A percentile compares a stretch with the other conserved stretches of the same genome.
These are phyloP conservation scores for Sugiyamaella boreocaroliniensis DNA, from an alignment of 805 yeast genomes.

Conservation along the genomic window DNA sequence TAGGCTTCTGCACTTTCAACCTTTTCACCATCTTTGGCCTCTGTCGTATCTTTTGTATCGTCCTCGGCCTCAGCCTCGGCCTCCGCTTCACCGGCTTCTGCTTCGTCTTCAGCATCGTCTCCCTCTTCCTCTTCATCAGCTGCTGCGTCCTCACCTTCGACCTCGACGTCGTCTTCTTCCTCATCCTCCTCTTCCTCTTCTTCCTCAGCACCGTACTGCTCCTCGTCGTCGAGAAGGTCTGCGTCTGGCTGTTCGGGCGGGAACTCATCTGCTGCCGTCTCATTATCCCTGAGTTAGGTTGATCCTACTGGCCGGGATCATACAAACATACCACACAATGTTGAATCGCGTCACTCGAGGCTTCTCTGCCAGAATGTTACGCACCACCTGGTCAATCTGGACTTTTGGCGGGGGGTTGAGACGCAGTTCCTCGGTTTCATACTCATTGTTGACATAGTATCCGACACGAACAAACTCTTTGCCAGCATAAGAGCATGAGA, in stretches of 20 bases:
- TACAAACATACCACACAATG: slow-evolving; percentile 66
- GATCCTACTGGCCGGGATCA: background rate
- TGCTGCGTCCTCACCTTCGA: slow-evolving; percentile 12
- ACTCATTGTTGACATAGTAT: slow-evolving; percentile 94
- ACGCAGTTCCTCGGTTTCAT: slow-evolving; percentile 85
- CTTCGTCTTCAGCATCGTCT: slow-evolving; percentile 43
- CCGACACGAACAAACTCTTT: slow-evolving; percentile 96
- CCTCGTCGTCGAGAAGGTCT: slow-evolving; percentile 55
- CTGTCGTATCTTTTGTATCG: slow-evolving; percentile 31
- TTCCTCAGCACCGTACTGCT: slow-evolving; percentile 35
- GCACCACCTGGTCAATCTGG: slow-evolving; percentile 86
- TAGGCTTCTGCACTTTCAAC: background rate
- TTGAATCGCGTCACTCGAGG: slow-evolving; percentile 96
- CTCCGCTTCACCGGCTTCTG: slow-evolving; percentile 37
- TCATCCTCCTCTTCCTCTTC: slow-evolving; percentile 33
- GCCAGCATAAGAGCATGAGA: slow-evolving; percentile 89
- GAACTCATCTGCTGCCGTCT: slow-evolving; percentile 52
- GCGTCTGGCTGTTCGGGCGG: slow-evolving; percentile 74
- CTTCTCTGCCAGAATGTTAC: slow-evolving; percentile 93
- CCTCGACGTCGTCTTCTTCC: slow-evolving; percentile 16
- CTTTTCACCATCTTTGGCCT: slow-evolving; percentile 20
- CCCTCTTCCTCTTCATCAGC: slow-evolving; percentile 35
- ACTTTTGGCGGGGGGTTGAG: slow-evolving; percentile 93
- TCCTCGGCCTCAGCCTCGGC: slow-evolving; percentile 32
- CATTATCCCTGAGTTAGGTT: slow-evolving; percentile 47